Base-by-base conservation (phyloP, 768 basidiomycete genomes). In the Tylopilus balloui region DNA sequence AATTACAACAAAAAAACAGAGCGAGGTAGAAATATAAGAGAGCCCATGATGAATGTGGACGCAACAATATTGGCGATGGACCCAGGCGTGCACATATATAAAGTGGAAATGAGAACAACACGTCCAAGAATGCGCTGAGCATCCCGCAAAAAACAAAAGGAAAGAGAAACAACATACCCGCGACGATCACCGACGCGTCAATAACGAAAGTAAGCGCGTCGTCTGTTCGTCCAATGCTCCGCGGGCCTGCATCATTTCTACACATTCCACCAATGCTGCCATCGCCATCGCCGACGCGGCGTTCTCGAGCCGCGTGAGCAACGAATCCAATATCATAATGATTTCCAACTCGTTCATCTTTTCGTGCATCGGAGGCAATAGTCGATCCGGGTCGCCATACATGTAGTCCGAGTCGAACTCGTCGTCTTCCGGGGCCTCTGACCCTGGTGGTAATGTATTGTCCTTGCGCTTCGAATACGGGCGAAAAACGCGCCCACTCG, bases 291-390 rank as follows among this genome's bases (percentile, higher is more conserved):
- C 62, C 29, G 69, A 63, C 23, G 81, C 67, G 3, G 86, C 79
- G 61, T 93, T 92, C 62, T 89, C 84, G 46, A 93, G 82, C 36
- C 93, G 76, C 8, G 80, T 69, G 25, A 85, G 73, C 44, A 95
- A 63, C 12, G 84, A 88, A 57, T 92, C 87, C 27, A 96, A 73
- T n/a, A 90, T 69, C 51, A 78, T 67, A 68, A 83, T 78, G 45
- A 93, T 68, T 50, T 94, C 88, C 15, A 75, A 67, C 56, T 93
- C 91, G 24, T 79, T 74, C 57, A 84, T 80, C 52, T 80, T 81
- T 44, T 86, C 83, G 51, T 73, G 71, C 67, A 94, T 77, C 10
- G 76, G 66, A 0, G 93, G 91, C 3, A 92, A 59, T 29, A 91
- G 71, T 38, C 80, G 67, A 45, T 77, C 73, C 1, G 81, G 81